phyloP scores from a whole-genome alignment of 768 basidiomycete species.

The Calocybe indica region DNA sequence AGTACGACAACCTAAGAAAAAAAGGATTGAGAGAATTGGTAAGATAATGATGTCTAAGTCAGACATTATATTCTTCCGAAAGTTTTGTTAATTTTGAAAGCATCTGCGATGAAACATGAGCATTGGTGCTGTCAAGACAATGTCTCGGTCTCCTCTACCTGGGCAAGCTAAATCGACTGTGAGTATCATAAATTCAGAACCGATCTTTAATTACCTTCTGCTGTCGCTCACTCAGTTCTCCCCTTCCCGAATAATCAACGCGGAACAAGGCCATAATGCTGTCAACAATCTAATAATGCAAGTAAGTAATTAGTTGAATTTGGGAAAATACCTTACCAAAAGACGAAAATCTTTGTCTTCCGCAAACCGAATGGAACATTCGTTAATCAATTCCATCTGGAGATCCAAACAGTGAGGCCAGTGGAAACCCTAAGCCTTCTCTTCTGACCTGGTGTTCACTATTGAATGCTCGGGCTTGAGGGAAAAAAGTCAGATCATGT shows the following conservation, averaged over 20 bases:
- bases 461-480: conserved; percentile 78
- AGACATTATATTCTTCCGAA: conserved; percentile 86
- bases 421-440: not conserved
- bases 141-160: conserved; percentile 35
- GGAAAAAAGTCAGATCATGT: conserved; percentile 1
- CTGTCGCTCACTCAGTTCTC: conserved; percentile 90
- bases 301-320: conserved; percentile 7
- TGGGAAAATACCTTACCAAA: conserved; percentile 34
- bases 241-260: conserved; percentile 89
- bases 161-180: conserved; percentile 57
- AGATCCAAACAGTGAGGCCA: not conserved
- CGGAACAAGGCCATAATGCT: conserved; percentile 97
- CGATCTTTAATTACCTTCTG: conserved; percentile 59
- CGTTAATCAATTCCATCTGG: conserved; percentile 89
- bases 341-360: conserved; percentile 83
- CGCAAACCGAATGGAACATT: conserved; percentile 81
- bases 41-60: conserved; percentile 7
- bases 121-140: not conserved
- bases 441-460: conserved; percentile 78
- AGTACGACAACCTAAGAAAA: conserved; percentile 67
- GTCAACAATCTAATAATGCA: conserved; percentile 69
- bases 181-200: conserved; percentile 1
- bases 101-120: conserved; percentile 44
- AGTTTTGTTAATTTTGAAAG: conserved; percentile 87
- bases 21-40: conserved; percentile 7